These are phyloP conservation scores for Alternaria tenuissima DNA, from an alignment of 2,329 filamentous ascomycete genomes.

Conservation along the genomic window DNA sequence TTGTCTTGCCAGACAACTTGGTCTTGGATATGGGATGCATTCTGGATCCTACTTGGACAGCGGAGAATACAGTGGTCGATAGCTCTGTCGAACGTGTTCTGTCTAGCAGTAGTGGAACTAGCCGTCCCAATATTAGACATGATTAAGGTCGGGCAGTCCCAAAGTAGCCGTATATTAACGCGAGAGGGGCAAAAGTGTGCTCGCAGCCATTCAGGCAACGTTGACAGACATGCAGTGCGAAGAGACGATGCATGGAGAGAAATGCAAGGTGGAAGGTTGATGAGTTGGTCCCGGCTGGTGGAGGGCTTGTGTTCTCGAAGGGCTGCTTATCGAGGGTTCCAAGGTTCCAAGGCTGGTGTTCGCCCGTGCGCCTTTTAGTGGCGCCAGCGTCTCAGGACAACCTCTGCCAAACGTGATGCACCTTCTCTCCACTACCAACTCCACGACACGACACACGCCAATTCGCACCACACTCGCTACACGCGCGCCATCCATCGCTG, in stretches of 20 bases:
- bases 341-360: constrained; percentile 18
- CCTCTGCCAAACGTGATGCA: constrained; percentile 32
- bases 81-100: neutral
- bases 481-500: constrained; percentile 19
- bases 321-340: constrained; percentile 18
- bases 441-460: constrained; percentile 34
- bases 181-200: neutral
- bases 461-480: constrained; percentile 29
- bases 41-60: neutral
- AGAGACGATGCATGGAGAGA: neutral
- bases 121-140: neutral
- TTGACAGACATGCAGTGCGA: neutral
- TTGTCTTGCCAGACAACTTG: neutral
- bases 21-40: neutral
- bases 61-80: neutral
- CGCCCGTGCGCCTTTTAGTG: constrained; percentile 6
- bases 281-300: neutral
- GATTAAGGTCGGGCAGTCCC: neutral
- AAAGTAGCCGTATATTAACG: neutral
- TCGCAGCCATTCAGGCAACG: neutral
- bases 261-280: neutral
- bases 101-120: neutral
- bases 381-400: constrained; percentile 27
- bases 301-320: no score
- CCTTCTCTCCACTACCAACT: constrained; percentile 26